phyloP scores from a whole-genome alignment of 2,329 filamentous ascomycete species.

The Ophiostoma quercus region DNA sequence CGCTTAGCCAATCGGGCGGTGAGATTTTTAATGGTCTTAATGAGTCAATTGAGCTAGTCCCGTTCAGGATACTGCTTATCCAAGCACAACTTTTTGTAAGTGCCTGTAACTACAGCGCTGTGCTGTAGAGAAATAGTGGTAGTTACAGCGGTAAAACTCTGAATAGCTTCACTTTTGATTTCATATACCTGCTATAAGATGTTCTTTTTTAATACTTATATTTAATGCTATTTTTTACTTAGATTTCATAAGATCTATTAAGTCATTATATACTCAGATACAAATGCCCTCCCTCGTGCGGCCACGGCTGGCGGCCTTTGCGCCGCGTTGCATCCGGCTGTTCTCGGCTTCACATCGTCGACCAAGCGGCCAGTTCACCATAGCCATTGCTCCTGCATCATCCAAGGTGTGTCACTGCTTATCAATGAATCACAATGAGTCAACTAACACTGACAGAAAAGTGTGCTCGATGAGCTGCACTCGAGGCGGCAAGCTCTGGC shows the following conservation, averaged over 20 bases:
- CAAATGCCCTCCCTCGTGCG: slow-evolving; percentile 21
- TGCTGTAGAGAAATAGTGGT: not conserved
- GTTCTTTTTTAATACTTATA: not conserved
- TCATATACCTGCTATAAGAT: not conserved
- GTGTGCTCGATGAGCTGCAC: slow-evolving; percentile 24
- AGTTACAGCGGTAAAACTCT: slow-evolving; percentile 18
- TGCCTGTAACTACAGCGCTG: not conserved
- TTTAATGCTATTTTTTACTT: not conserved
- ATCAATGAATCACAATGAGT: not conserved
- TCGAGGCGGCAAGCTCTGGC: not conserved
- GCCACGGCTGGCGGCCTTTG: slow-evolving; percentile 16
- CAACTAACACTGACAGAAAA: slow-evolving; percentile 19
- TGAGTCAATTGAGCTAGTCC: not conserved
- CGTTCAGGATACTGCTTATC: not conserved
- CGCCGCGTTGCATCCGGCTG: slow-evolving; percentile 2
- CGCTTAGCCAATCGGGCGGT: not conserved
- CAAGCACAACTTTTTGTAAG: not conserved
- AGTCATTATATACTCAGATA: not conserved
- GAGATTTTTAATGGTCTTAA: not conserved
- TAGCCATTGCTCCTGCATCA: slow-evolving; percentile 18
- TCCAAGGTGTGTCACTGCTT: slow-evolving; percentile 24
- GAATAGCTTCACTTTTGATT: slow-evolving; percentile 20
- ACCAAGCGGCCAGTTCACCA: slow-evolving; percentile 26
- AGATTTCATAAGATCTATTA: not conserved
- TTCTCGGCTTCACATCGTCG: slow-evolving; percentile 13